Base-by-base conservation (phyloP, 2,329 filamentous ascomycete genomes). In the Stromatinia cepivora region DNA sequence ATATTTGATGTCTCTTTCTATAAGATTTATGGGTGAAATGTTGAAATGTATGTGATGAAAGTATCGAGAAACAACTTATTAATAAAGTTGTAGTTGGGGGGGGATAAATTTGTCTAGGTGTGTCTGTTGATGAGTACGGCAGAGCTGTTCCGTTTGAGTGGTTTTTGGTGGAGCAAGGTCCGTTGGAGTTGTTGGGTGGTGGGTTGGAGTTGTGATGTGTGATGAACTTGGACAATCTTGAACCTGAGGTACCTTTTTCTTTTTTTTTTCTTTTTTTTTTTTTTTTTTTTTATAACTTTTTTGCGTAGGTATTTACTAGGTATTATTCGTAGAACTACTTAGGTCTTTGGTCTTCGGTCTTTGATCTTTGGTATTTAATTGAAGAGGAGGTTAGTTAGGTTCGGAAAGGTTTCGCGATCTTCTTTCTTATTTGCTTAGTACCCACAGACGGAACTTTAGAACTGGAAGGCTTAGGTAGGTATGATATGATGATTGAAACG, bases 1-100 rank as follows among this genome's bases (percentile, higher is more conserved):
- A 68, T 48, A 63, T 68, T 42, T 34, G 57, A 68, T 63, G 66
- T 68, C 57, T 54, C 66, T 62, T 46, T 34, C 25, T 52, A 17
- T 11, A 11, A n/a, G 22, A 22, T 36, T 31, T 31, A 28, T 2
- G 11, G 10, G 52, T 39, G 62, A 15, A 28, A 53, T 25, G n/a
- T 20, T 39, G 62, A 15, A 28, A 53, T 13, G 34, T 11, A 13
- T 20, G 52, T 64, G 48, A 25, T 53, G 34, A 9, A 34, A 34
- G 28, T 25, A 39, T 63, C n/a, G 46, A 13, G 3, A 39, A n/a
- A 34, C 42, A n/a, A n/a, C 34, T 28, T 52, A 17, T n/a, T n/a
- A 42, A 42, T 42, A 36, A 61, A 34, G 28, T 36, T 25, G 58
- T 34, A 22, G 25, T 61, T 46, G 57, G 25, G 34, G 36, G 54